phyloP scores from a whole-genome alignment of 2,329 filamentous ascomycete species.

The Fusarium avenaceum region DNA sequence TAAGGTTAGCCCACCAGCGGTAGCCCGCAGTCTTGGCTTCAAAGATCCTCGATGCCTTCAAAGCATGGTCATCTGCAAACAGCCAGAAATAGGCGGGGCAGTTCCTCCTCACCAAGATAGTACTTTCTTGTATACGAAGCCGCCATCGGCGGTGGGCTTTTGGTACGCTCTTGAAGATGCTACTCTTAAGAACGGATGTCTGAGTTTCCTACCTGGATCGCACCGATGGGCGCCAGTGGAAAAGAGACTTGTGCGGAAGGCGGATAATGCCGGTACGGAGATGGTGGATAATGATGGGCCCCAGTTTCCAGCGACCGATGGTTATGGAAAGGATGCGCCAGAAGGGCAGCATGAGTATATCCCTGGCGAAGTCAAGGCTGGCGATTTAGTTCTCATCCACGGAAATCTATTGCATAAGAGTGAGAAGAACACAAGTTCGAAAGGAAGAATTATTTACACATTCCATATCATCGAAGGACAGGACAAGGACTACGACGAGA shows the following conservation, averaged over 20 bases:
- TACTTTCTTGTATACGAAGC: constrained; percentile 91
- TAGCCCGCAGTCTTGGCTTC: constrained; percentile 81
- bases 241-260: constrained; percentile 80
- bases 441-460: constrained; percentile 94
- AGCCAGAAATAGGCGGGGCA: constrained; percentile 92
- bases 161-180: constrained; percentile 98
- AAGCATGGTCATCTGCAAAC: constrained; percentile 99
- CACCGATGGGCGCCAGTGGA: constrained; percentile 80
- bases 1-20: constrained; percentile 64
- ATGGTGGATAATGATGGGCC: constrained; percentile 78
- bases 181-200: constrained; percentile 85
- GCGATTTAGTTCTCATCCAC: constrained; percentile 92
- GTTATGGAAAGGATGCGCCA: constrained; percentile 61
- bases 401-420: constrained; percentile 97
- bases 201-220: constrained; percentile 87
- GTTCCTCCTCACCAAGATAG: constrained; percentile 94
- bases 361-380: constrained; percentile 89
- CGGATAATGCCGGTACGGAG: constrained; percentile 69
- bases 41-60: constrained; percentile 82
- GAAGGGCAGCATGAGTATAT: constrained; percentile 69
- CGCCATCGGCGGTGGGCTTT: constrained; percentile 91
- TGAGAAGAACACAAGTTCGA: constrained; percentile 87
- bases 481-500: constrained; percentile 79
- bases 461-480: constrained; percentile 96
- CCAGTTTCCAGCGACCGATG: constrained; percentile 69